Conservation (phyloP, 192 early-diverging fungal species). For the Pilaira anomala region DNA sequence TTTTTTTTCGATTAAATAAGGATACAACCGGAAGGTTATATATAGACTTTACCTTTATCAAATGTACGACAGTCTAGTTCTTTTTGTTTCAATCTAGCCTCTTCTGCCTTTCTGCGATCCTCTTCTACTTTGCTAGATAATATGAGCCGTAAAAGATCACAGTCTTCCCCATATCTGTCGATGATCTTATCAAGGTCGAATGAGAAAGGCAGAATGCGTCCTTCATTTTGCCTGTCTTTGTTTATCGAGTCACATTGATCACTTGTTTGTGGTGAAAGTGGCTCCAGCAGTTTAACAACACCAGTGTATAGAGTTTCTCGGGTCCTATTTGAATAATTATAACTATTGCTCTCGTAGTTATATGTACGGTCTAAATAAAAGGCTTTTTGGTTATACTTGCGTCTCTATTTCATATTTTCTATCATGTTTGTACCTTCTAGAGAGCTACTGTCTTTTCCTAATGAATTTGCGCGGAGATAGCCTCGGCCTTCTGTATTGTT, state of each 20-base stretch:
- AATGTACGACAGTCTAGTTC: slow-evolving; percentile 35
- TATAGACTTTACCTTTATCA: background rate
- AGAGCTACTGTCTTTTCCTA: no score
- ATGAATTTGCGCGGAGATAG: no score
- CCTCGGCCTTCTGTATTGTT: no score
- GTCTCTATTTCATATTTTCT: no score
- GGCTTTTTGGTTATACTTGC: no score
- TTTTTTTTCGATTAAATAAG: background rate
- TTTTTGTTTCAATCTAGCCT: slow-evolving; percentile 43
- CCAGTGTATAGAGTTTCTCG: slow-evolving; percentile 30
- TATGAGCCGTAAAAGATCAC: slow-evolving; percentile 46
- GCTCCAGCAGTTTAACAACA: background rate
- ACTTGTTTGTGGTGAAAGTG: background rate
- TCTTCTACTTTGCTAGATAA: slow-evolving; percentile 50
- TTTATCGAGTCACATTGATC: background rate
- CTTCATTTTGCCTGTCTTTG: background rate
- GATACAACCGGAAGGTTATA: background rate
- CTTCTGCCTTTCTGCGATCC: slow-evolving; percentile 47
- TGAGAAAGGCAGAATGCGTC: background rate
- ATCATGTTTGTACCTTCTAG: no score
- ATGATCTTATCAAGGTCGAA: slow-evolving; percentile 47
- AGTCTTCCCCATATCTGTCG: slow-evolving; percentile 38
- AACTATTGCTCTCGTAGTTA: background rate
- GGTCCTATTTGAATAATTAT: slow-evolving; percentile 28
- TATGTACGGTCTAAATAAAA: background rate